phyloP scores from a whole-genome alignment of 2,329 filamentous ascomycete species.

The Diaporthe citrichinensis region DNA sequence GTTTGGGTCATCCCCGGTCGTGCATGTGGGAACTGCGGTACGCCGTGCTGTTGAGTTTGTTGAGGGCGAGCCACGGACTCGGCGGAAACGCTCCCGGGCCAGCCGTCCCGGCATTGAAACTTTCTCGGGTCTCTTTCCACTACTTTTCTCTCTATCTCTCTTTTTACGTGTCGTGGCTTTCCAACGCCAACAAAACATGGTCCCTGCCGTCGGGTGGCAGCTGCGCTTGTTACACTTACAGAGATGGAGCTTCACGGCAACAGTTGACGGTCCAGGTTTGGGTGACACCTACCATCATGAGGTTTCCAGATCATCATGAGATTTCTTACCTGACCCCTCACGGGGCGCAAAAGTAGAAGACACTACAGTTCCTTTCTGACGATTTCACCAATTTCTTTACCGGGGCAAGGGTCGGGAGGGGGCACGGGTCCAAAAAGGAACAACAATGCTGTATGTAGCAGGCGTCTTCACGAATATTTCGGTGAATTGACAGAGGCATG shows the following conservation, averaged over 20 bases:
- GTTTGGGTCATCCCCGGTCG: slow-evolving; percentile 70
- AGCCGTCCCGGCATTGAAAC: slow-evolving; percentile 1
- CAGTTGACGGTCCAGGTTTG: slow-evolving; percentile 22
- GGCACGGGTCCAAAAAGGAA: not conserved
- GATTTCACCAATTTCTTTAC: slow-evolving; percentile 22
- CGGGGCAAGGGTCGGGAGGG: slow-evolving; percentile 16
- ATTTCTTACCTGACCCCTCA: slow-evolving; percentile 36
- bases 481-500: slow-evolving; percentile 8
- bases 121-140: not conserved
- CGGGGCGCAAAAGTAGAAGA: slow-evolving; percentile 38
- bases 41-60: slow-evolving; percentile 52
- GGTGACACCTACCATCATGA: slow-evolving; percentile 29
- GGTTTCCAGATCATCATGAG: slow-evolving; percentile 26
- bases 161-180: not conserved
- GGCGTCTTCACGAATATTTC: slow-evolving; percentile 20
- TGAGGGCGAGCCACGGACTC: slow-evolving; percentile 26
- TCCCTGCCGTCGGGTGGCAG: slow-evolving; percentile 37
- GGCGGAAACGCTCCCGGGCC: slow-evolving; percentile 1
- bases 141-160: slow-evolving; percentile 2
- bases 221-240: slow-evolving; percentile 40
- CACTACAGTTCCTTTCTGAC: slow-evolving; percentile 35
- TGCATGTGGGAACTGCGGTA: slow-evolving; percentile 65
- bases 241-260: slow-evolving; percentile 42
- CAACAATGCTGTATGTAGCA: slow-evolving; percentile 32
- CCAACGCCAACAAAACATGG: slow-evolving; percentile 3